phyloP scores from a whole-genome alignment of 2,329 filamentous ascomycete genomes.

The Aspergillus pseudoviridinutans region DNA sequence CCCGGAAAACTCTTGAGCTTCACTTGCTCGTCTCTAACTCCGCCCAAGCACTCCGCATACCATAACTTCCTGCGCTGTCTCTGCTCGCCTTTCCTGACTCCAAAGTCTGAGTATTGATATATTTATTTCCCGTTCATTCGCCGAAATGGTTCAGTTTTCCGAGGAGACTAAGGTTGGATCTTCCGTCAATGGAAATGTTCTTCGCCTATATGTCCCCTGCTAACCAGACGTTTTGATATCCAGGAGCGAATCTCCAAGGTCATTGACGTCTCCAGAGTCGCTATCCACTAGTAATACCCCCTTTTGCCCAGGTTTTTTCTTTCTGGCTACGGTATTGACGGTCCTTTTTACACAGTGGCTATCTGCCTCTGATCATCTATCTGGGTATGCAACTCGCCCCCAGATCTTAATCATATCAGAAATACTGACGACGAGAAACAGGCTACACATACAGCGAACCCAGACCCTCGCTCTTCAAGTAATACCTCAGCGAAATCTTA shows the following conservation, averaged over 20 bases:
- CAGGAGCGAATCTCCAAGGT: conserved; percentile 97
- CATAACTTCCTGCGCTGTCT: conserved; percentile 2
- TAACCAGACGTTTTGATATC: conserved; percentile 6
- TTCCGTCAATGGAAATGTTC: conserved; percentile 5
- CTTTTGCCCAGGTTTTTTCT: not conserved
- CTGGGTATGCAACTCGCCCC: conserved; percentile 60
- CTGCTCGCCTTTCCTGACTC: not conserved
- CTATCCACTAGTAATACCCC: conserved; percentile 81
- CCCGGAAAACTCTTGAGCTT: conserved; percentile 31
- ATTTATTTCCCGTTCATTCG: not conserved
- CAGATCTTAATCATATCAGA: conserved; percentile 3
- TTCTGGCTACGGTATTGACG: conserved; percentile 16
- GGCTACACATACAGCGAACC: conserved; percentile 94
- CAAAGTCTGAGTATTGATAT: not conserved
- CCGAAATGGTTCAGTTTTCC: conserved; percentile 63
- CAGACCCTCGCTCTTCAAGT: conserved; percentile 74
- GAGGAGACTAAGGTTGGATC: conserved; percentile 86
- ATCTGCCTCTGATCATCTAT: conserved; percentile 94
- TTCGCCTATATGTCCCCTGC: not conserved
- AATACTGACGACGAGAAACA: conserved; percentile 35
- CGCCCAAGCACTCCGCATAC: conserved; percentile 14
- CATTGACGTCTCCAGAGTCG: conserved; percentile 89
- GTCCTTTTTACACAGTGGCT: conserved; percentile 61
- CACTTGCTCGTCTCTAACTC: conserved; percentile 10
- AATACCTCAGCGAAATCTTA: conserved; percentile 31